These are phyloP conservation scores for Penicillium arizonense DNA, from an alignment of 495 filamentous ascomycete genomes.

Conservation along the genomic window DNA sequence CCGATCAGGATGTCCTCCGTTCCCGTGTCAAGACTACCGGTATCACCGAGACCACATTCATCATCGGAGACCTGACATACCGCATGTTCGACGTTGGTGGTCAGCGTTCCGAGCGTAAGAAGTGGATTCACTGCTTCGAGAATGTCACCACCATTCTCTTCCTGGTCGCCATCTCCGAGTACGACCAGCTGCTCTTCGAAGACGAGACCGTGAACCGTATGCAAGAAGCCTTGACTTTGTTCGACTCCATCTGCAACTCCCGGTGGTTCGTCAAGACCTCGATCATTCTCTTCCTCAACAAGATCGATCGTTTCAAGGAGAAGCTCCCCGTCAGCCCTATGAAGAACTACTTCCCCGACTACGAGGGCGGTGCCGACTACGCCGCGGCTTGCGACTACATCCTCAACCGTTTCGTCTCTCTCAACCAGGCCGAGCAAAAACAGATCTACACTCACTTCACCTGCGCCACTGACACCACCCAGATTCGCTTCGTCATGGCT, in stretches of 20 bases:
- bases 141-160: constrained; percentile 99
- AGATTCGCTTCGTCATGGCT: constrained; percentile 99
- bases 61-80: constrained; percentile 96
- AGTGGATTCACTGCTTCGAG: constrained; percentile 99
- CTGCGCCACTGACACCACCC: constrained; percentile 95
- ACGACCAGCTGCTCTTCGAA: constrained; percentile 97
- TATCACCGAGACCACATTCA: constrained; percentile 98
- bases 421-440: constrained; percentile 98
- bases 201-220: constrained; percentile 90
- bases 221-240: constrained; percentile 97
- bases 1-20: constrained; percentile 94
- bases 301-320: constrained; percentile 99
- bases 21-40: constrained; percentile 99
- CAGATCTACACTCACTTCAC: constrained; percentile 99
- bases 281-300: constrained; percentile 99
- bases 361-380: constrained; percentile 92
- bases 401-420: constrained; percentile 91
- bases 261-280: constrained; percentile 99
- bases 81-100: constrained; percentile 99
- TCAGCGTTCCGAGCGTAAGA: constrained; percentile 98
- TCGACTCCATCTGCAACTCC: constrained; percentile 99
- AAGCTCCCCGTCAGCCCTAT: constrained; percentile 98
- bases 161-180: constrained; percentile 97
- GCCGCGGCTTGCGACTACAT: constrained; percentile 94
- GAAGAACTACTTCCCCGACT: constrained; percentile 99